Conservation (phyloP, 177 flowering plant genomes). For the Telopea speciosissima region DNA sequence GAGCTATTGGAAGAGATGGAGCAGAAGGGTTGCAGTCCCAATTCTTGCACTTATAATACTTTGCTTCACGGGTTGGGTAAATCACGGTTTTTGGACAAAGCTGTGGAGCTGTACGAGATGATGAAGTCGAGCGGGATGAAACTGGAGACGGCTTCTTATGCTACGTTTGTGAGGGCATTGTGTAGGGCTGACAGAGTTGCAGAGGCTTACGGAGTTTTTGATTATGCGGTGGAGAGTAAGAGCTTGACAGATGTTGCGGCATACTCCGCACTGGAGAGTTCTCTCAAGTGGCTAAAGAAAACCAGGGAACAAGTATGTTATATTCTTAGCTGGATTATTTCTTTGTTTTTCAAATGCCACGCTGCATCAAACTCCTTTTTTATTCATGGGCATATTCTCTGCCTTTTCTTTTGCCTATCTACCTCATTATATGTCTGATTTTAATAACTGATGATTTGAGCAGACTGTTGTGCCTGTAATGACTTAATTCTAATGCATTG, state of each 20-base stretch:
- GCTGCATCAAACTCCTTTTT: too few species aligned
- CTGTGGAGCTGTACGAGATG: conserved; percentile 44
- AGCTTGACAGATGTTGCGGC: conserved; percentile 75
- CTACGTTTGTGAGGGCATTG: conserved; percentile 60
- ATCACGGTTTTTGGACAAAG: conserved; percentile 54
- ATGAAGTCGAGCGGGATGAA: conserved; percentile 61
- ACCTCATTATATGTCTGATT: background rate
- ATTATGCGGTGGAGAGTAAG: conserved; percentile 85
- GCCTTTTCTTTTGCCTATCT: too few species aligned
- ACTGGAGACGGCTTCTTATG: conserved; percentile 73
- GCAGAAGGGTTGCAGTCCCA: conserved; percentile 63
- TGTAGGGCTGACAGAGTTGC: conserved; percentile 65
- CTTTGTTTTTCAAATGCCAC: background rate
- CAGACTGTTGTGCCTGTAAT: too few species aligned
- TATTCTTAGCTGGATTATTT: conserved; percentile 25
- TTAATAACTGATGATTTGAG: background rate
- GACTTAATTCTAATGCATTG: background rate
- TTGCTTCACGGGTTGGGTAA: conserved; percentile 87
- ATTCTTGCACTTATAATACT: conserved; percentile 73
- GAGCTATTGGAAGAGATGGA: conserved; percentile 72
- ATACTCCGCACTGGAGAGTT: conserved; percentile 59
- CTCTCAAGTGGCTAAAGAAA: conserved; percentile 66
- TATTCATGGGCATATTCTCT: too few species aligned
- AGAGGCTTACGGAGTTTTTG: conserved; percentile 88
- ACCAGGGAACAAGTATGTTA: conserved; percentile 46